phyloP scores from a whole-genome alignment of 805 yeast species.

The Kuraishia borneana region DNA sequence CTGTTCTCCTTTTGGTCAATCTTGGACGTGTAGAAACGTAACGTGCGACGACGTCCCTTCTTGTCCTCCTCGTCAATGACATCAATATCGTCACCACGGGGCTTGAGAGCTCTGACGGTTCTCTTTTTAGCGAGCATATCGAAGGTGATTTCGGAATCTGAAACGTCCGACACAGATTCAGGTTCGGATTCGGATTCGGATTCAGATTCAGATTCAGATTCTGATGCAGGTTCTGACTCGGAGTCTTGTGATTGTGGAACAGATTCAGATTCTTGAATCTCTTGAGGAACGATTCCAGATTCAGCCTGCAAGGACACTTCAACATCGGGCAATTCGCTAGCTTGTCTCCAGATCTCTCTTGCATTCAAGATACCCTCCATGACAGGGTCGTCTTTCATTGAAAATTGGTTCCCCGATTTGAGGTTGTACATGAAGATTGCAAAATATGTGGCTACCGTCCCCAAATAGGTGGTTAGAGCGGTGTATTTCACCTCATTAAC shows the following conservation, averaged over 20 bases:
- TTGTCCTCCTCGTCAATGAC: conserved; percentile 85
- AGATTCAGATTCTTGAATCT: conserved; percentile 11
- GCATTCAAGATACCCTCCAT: conserved; percentile 80
- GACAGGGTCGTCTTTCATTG: conserved; percentile 79
- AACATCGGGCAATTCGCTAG: conserved; percentile 36
- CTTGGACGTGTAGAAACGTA: conserved; percentile 94
- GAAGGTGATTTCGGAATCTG: conserved; percentile 4
- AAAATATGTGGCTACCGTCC: conserved; percentile 68
- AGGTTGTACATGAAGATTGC: conserved; percentile 57
- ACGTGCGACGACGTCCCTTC: conserved; percentile 62
- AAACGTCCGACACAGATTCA: conserved; percentile 5
- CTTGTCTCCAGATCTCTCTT: conserved; percentile 86
- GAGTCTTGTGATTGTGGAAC: conserved; percentile 10
- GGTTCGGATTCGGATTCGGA: conserved; percentile 6
- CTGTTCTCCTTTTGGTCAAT: conserved; percentile 76
- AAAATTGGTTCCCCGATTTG: conserved; percentile 32
- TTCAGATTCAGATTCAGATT: conserved; percentile 10
- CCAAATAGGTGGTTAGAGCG: conserved; percentile 72
- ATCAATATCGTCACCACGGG: conserved; percentile 53
- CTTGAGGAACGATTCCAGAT: conserved; percentile 15
- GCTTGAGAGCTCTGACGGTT: conserved; percentile 28
- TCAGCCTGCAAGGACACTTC: conserved; percentile 13
- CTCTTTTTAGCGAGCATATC: conserved; percentile 34
- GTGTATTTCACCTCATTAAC: conserved; percentile 39
- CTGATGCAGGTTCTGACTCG: conserved; percentile 9